Evolutionary conservation across 2,329 filamentous ascomycete species (phyloP).

Genomic region (Bipolaris victoriae): DNA sequence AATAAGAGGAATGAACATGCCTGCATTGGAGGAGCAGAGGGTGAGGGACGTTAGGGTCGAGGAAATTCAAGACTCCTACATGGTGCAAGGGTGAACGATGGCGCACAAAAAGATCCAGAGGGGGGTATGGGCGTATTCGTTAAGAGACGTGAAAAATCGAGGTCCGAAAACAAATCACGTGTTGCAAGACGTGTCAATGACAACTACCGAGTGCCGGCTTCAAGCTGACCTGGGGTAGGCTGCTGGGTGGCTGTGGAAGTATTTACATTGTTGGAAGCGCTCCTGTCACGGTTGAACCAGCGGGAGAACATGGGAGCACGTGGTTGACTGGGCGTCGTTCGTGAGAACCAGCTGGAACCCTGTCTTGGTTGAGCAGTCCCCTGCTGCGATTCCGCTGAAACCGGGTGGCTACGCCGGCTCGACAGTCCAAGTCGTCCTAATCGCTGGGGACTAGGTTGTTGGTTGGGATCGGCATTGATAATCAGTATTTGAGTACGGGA

Average conservation of each 20-base stretch:
- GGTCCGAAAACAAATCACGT: not conserved
- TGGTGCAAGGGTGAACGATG: not conserved
- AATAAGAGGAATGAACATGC: not conserved
- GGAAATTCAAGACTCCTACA: not conserved
- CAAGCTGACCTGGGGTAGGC: slow-evolving; percentile 46
- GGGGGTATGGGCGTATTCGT: slow-evolving; percentile 8
- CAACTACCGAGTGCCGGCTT: slow-evolving; percentile 43
- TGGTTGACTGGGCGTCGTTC: slow-evolving; percentile 22
- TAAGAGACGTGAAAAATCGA: slow-evolving; percentile 6
- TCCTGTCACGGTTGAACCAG: slow-evolving; percentile 40
- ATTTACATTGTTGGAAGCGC: slow-evolving; percentile 19
- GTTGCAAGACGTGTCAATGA: not conserved
- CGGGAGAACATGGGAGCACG: slow-evolving; percentile 26
- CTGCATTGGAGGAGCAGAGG: not conserved
- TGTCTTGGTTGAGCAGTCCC: slow-evolving; percentile 15
- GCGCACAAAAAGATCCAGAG: slow-evolving; percentile 2
- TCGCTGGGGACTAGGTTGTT: slow-evolving; percentile 22
- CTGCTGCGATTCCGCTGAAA: slow-evolving; percentile 14
- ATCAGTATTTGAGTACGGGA: slow-evolving; percentile 42
- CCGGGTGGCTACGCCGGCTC: slow-evolving; percentile 29
- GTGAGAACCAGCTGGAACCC: slow-evolving; percentile 34
- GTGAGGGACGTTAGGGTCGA: not conserved
- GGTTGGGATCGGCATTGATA: slow-evolving; percentile 22
- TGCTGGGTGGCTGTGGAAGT: slow-evolving; percentile 20
- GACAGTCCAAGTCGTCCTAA: slow-evolving; percentile 36